Evolutionary conservation across 2,329 filamentous ascomycete species (phyloP).

Genomic region (Aspergillus sp.): DNA sequence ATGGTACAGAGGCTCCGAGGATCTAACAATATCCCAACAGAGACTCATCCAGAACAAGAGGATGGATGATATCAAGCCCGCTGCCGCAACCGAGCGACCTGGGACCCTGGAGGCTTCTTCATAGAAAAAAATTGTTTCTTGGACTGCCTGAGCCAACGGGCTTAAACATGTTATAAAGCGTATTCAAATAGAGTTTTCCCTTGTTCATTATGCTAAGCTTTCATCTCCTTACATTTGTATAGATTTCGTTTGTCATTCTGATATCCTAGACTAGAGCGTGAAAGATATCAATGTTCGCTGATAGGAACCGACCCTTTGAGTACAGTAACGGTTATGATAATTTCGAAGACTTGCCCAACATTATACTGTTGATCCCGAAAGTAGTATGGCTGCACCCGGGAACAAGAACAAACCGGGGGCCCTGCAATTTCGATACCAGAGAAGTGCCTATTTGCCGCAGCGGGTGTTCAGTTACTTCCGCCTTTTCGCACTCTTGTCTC

Average conservation of each 20-base stretch:
- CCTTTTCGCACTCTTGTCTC: slow-evolving; percentile 13
- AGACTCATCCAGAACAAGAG: slow-evolving; percentile 46
- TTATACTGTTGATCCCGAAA: not conserved
- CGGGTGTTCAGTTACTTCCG: slow-evolving; percentile 9
- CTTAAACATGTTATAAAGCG: slow-evolving; percentile 14
- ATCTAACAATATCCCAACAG: slow-evolving; percentile 25
- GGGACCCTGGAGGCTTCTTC: slow-evolving; percentile 39
- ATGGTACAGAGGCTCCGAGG: not conserved
- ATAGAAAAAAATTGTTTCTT: slow-evolving; percentile 12
- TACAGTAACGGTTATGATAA: not conserved
- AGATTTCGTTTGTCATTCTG: slow-evolving; percentile 1
- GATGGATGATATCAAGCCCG: slow-evolving; percentile 40
- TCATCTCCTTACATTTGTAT: not conserved
- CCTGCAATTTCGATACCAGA: not conserved
- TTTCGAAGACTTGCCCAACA: not conserved
- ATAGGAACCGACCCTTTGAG: slow-evolving; percentile 1
- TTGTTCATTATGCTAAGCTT: slow-evolving; percentile 1
- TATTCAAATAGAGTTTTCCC: slow-evolving; percentile 16
- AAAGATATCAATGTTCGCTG: not conserved
- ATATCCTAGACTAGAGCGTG: not conserved
- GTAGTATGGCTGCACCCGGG: not conserved
- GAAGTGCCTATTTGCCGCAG: not conserved
- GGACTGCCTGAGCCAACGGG: slow-evolving; percentile 3
- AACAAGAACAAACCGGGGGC: not conserved
- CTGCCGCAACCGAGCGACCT: slow-evolving; percentile 41